phyloP scores from a whole-genome alignment of 179 eudicot species.

The Actinidia chinensis region DNA sequence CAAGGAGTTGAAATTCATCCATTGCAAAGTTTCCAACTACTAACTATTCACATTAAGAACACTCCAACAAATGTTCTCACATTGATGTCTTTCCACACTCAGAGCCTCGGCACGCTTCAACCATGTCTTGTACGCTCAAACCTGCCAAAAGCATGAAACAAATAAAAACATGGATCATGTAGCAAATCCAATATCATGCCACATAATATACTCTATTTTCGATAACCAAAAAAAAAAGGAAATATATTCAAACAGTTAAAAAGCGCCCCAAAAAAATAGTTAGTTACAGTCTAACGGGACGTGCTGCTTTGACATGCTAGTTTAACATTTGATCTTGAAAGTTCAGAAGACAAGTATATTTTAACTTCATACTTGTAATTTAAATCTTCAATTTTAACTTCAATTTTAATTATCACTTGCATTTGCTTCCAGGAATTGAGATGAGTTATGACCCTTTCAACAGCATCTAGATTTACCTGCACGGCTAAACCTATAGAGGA shows the following conservation, averaged over 20 bases:
- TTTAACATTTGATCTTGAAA: too few species aligned
- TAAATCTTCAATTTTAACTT: not conserved
- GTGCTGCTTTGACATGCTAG: not conserved
- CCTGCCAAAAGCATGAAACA: constrained; percentile 16
- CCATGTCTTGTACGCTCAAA: constrained; percentile 33
- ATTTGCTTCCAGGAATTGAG: not conserved
- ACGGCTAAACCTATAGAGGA: too few species aligned
- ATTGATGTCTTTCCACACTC: too few species aligned
- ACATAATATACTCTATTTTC: not conserved
- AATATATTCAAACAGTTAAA: not conserved
- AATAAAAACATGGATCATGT: not conserved
- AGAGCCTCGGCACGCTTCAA: not conserved
- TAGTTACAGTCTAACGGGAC: not conserved
- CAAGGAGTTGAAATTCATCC: too few species aligned
- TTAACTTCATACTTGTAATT: not conserved
- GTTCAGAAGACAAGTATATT: too few species aligned
- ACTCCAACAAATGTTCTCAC: too few species aligned
- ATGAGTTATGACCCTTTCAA: not conserved
- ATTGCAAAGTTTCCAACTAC: too few species aligned
- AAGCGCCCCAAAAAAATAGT: not conserved
- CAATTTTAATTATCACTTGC: not conserved
- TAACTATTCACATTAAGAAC: too few species aligned
- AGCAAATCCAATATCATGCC: not conserved
- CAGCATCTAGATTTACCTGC: not conserved
- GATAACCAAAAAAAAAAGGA: not conserved